Base-by-base conservation (phyloP, 2,329 filamentous ascomycete species). In the Penicillium sp. region DNA sequence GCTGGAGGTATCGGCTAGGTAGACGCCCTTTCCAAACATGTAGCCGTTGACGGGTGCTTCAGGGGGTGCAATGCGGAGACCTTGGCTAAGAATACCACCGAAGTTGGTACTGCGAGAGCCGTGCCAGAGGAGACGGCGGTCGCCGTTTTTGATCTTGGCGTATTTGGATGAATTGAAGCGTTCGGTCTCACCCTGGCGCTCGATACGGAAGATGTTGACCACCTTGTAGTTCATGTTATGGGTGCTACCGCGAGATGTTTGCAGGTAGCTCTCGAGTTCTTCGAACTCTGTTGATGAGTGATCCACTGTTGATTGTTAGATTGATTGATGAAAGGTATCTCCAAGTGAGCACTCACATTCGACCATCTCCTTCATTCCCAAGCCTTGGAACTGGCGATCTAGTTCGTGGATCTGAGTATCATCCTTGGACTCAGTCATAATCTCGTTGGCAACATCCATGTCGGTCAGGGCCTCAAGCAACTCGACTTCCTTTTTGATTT, bases 21-120 rank as follows among this genome's bases (percentile, higher is more conserved):
- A 96, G 44, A 96, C 88, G 42, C 91, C 91, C 72, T 95, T 95
- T 53, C 88, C 91, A 62, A 95, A 96, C 88, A 93, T 93, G 76
- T 93, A 92, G 1, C 90, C 90, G 4, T 80, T 83, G 0, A 86
- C 86, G 0, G 90, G 92, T 0, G 91, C 91, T 71, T 95, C 77
- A 1, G 76, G 76, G 0, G 92, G 92, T 6, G 92, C 92, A 60
- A 96, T 96, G n/a, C 90, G 88, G 6, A 96, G 82, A 60, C 92
- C 92, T 72, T 96, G 90, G 53, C 86, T 88, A 40, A 96, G 83
- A 55, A 96, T 96, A 67, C 91, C 92, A 66, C 88, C 90, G 61
- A 87, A 96, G 70, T 96, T 96, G 48, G 89, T 94, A 31, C 81
- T 83, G 32, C 90, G 86, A 14, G 89, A 92, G 14, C 92, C 91